phyloP scores from a whole-genome alignment of 1,284 basidiomycete species.

The Ganoderma sinense region DNA sequence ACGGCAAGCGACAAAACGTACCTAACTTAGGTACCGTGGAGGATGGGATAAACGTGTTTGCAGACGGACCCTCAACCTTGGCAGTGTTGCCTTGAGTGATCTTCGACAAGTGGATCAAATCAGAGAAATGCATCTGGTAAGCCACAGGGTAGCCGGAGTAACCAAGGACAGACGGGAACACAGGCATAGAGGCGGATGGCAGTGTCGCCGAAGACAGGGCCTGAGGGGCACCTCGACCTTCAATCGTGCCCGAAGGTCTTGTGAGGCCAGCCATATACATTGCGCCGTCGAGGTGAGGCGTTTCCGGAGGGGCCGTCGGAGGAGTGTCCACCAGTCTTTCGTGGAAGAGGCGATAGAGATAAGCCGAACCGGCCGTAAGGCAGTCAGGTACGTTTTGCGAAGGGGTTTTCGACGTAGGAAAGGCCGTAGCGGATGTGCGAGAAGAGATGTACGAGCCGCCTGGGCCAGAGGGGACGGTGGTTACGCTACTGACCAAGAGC shows the following conservation, averaged over 20 bases:
- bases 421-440: not conserved
- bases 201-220: not conserved
- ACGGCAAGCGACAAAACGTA: not conserved
- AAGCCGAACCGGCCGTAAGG: slow-evolving; percentile 8
- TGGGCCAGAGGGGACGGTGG: not conserved
- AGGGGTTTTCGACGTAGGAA: not conserved
- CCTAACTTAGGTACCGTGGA: not conserved
- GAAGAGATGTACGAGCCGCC: not conserved
- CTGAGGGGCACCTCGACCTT: slow-evolving; percentile 9
- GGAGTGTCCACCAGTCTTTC: not conserved
- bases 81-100: not conserved
- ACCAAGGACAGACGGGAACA: not conserved
- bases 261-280: slow-evolving; percentile 6
- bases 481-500: not conserved
- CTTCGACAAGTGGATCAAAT: slow-evolving; percentile 28
- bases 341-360: slow-evolving; percentile 23
- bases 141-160: slow-evolving; percentile 23
- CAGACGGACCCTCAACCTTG: not conserved
- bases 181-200: not conserved
- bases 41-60: not conserved
- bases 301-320: slow-evolving; percentile 4
- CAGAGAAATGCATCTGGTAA: slow-evolving; percentile 28
- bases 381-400: not conserved
- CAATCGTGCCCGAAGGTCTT: not conserved
- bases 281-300: slow-evolving; percentile 9